Evolutionary conservation across 345 rosid species (phyloP), one percentile per base, ranked within the genome.

Genomic region (Anacardium occidentale): DNA sequence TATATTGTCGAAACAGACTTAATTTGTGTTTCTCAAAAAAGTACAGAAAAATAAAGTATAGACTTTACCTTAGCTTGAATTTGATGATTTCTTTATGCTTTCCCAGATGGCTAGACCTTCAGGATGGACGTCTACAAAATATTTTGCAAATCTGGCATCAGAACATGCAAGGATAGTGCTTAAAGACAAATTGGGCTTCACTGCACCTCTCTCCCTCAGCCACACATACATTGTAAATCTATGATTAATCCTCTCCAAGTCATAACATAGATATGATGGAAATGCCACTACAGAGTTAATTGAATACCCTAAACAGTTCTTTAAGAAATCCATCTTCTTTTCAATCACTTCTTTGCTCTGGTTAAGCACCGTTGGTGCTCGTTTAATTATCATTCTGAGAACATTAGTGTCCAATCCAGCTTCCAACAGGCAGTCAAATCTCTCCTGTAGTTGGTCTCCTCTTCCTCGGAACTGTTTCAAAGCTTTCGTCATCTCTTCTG

Each of bases 391-490:
- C 83, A 75, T 67, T 14, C 82, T 66, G 65, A 81, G 91, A 25
- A 71, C 69, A 66, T 84, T 76, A 69, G 34, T 64, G 82, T 86
- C 87, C 75, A 94, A 80, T 73, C 96, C 97, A 34, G 97, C 90
- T 66, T 79, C 69, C 60, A 90, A 83, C 10, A 93, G 82, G 79
- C 92, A 93, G 80, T 91, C 87, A 55, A 87, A 90, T 76, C 98
- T 90, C 86, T 93, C 98, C 80, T 90, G 97, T 57, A 93, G 74
- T 66, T 86, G 92, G 82, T 91, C 92, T 25, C 92, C 96, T 79
- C 94, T 85, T 50, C 96, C 96, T 76, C 94, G 82, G 69, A 91
- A 93, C 84, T 78, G 79, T 75, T 80, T 90, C 72, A 82, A 72
- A 64, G 96, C 93, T 69, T 76, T 86, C 52, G 76, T 72, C 91